Evolutionary conservation across 495 filamentous ascomycete species (phyloP), one percentile per base, ranked within the genome.

Genomic region (Podospora conica): DNA sequence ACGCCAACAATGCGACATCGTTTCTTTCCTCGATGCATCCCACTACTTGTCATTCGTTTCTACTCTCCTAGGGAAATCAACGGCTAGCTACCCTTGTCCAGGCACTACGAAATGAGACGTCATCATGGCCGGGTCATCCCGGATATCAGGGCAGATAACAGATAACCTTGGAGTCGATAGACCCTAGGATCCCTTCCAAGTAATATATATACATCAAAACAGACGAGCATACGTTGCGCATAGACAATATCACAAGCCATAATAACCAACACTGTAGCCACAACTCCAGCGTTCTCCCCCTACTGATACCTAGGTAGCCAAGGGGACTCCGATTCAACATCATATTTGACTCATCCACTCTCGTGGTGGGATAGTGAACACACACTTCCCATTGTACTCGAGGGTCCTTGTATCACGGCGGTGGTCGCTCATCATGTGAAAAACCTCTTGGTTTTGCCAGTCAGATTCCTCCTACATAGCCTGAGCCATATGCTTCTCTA

Each of bases 1-100:
- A 76, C 70, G 72, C 74, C 69, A 66, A 71, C 70, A 75, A 74
- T 74, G 70, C 74, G 65, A 73, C 61, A 63, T 74, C 58, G 58
- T 74, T 66, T 71, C 66, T 64, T 73, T 71, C 61, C 54, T 63
- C 53, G 55, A 25, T 55, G 22, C 40, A 3, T 12, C 28, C 21
- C 40, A 48, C 40, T 48, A 18, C 15, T 9, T 48, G 18, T 48
- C 15, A 7, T n/a, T n/a, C n/a, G 40, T 48, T 48, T 48, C 28
- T 2, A n/a, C 0, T 6, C 40, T 15, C 40, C 18, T n/a, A 5
- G 40, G 40, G 40, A n/a, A 48, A 48, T 8, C 40, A n/a, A n/a
- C 40, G 5, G 9, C 18, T 48, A n/a, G 9, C 18, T 48, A n/a
- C 40, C 40, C 40, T 48, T 18, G 15, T 6, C 33, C 15, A n/a